Base-by-base conservation (phyloP, 768 basidiomycete genomes). In the Candolleomyces efflorescens region DNA sequence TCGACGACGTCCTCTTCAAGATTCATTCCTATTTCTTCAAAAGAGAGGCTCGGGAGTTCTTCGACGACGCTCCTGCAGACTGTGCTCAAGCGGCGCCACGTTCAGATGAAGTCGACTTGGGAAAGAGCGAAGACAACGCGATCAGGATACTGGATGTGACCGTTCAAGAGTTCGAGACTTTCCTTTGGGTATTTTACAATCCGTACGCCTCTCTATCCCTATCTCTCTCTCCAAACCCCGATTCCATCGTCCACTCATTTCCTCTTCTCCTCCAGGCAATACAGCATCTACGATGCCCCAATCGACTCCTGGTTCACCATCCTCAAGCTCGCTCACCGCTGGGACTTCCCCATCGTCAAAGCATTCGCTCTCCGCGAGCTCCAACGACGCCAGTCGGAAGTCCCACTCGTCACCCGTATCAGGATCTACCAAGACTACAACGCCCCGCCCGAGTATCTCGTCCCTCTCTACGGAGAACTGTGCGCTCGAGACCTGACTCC, bases 351-450 rank as follows among this genome's bases (percentile, higher is more conserved):
- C 3, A 79, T 85, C 39, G 78, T 88, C 10, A 80, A 83, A 43
- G 69, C 72, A 1, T 79, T 89, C 1, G 83, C 82, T 0, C 75
- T 85, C 0, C 80, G 82, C 1, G 82, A 89, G 48, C 73, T 89
- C 0, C 81, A 83, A 43, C 75, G 75, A 44, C 37, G 51, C n/a
- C 24, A 48, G 4, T 37, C 38, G 15, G 61, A 63, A 1, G 41
- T 69, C 1, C 36, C 46, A 3, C 54, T 62, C 0, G 61, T 66
- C 0, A 10, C 62, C 7, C 59, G 67, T 0, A 80, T 90, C 44
- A 69, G 73, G 0, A 69, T 83, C 0, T 89, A 89, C 58, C 80
- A 82, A 55, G 63, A 73, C 11, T 79, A 81, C 65, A 64, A 74
- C 0, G 73, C 88, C 45, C 74, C 83, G 61, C 67, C 68, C 3